These are phyloP conservation scores for Penicillium paxilli DNA, from an alignment of 495 filamentous ascomycete species.

Conservation along the genomic window DNA sequence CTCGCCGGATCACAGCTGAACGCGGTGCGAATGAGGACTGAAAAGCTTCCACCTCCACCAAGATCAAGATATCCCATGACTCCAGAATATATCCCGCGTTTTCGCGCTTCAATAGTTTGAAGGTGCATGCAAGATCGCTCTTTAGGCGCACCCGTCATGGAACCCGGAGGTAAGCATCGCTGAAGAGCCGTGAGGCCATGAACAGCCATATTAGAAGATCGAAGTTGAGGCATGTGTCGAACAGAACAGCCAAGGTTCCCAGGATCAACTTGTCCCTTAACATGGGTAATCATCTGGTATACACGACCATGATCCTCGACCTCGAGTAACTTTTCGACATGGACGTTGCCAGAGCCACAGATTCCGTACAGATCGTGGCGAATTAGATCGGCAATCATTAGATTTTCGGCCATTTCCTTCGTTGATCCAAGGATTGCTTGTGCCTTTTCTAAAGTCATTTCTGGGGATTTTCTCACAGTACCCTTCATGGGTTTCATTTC, in stretches of 20 bases:
- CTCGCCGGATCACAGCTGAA: slow-evolving; percentile 57
- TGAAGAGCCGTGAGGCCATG: slow-evolving; percentile 76
- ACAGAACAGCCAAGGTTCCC: slow-evolving; percentile 37
- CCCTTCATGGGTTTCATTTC: slow-evolving; percentile 86
- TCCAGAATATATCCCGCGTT: slow-evolving; percentile 81
- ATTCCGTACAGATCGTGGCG: slow-evolving; percentile 87
- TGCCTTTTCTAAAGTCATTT: slow-evolving; percentile 66
- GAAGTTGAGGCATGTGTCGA: slow-evolving; percentile 32
- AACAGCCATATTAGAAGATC: slow-evolving; percentile 40
- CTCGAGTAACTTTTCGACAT: slow-evolving; percentile 69
- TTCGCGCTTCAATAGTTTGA: slow-evolving; percentile 59
- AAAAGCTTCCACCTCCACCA: slow-evolving; percentile 82
- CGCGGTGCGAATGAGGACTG: slow-evolving; percentile 79
- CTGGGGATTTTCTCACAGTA: slow-evolving; percentile 73
- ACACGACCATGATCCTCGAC: slow-evolving; percentile 90
- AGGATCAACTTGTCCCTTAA: slow-evolving; percentile 64
- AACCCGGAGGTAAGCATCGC: slow-evolving; percentile 78
- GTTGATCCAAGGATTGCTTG: slow-evolving; percentile 66
- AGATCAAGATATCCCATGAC: slow-evolving; percentile 88
- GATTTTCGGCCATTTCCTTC: slow-evolving; percentile 93
- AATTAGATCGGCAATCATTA: slow-evolving; percentile 97
- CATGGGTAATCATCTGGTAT: slow-evolving; percentile 85
- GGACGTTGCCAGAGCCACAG: slow-evolving; percentile 64
- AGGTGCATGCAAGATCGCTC: slow-evolving; percentile 85
- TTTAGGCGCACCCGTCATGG: slow-evolving; percentile 96